Evolutionary conservation across 2,329 filamentous ascomycete species (phyloP).

Genomic region (Cladosporium sp.): DNA sequence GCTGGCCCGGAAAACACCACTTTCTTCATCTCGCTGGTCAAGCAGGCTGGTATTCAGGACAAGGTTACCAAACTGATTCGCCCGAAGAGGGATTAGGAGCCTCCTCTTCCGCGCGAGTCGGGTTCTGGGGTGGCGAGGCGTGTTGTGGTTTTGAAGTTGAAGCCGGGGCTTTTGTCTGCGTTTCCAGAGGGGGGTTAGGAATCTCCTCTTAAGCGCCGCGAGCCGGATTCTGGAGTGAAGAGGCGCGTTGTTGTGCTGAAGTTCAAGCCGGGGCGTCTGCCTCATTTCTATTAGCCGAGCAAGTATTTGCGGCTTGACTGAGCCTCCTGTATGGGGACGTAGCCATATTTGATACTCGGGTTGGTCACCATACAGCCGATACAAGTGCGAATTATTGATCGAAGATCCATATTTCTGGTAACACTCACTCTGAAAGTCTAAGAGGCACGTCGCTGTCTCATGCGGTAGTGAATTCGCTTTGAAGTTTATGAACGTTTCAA

Average conservation of each 20-base stretch:
- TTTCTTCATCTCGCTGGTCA: slow-evolving; percentile 50
- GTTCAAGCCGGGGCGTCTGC: neutral
- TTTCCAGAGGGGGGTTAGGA: neutral
- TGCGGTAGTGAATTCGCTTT: neutral
- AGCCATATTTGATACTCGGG: neutral
- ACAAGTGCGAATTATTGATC: neutral
- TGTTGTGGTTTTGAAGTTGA: neutral
- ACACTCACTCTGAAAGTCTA: neutral
- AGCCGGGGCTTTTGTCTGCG: neutral
- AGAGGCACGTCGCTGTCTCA: neutral
- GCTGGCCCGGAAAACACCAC: slow-evolving; percentile 40
- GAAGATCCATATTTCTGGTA: no score
- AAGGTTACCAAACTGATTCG: slow-evolving; percentile 26
- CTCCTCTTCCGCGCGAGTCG: neutral
- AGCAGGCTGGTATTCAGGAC: slow-evolving; percentile 37
- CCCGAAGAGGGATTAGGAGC: slow-evolving; percentile 18
- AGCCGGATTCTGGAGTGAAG: neutral
- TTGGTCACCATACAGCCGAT: neutral
- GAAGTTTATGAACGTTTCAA: neutral
- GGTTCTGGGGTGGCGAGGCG: neutral
- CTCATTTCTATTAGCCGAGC: neutral
- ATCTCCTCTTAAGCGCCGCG: neutral
- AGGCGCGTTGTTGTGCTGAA: neutral
- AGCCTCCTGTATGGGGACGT: neutral
- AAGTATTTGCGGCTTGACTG: no score